phyloP scores from a whole-genome alignment of 108 stramenopile genomes.

The Skeletonema grethae region DNA sequence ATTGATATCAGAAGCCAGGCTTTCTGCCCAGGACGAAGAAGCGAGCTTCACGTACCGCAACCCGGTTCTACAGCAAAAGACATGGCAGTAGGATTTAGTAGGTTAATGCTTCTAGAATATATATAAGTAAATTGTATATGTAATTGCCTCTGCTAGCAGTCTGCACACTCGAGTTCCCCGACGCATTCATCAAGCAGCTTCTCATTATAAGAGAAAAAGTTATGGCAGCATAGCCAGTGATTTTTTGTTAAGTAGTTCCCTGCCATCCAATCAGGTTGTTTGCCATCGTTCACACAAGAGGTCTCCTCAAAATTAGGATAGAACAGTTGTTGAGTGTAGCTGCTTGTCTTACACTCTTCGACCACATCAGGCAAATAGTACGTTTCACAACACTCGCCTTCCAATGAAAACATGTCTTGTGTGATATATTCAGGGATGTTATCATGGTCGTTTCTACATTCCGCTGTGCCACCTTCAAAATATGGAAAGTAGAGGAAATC shows the following conservation, averaged over 20 bases:
- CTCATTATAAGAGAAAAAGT: slow-evolving; percentile 13
- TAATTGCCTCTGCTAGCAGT: not conserved
- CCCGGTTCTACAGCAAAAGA: slow-evolving; percentile 36
- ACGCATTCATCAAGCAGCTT: not conserved
- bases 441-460: not conserved
- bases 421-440: not conserved
- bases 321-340: slow-evolving; percentile 5
- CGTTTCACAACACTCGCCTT: not conserved
- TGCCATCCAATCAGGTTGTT: slow-evolving; percentile 21
- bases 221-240: slow-evolving; percentile 17
- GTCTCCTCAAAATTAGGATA: slow-evolving; percentile 21
- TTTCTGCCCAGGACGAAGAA: slow-evolving; percentile 22
- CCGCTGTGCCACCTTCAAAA: not conserved
- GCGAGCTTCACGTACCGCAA: slow-evolving; percentile 48
- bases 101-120: not conserved
- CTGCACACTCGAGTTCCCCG: not conserved
- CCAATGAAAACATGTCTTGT: not conserved
- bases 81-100: slow-evolving; percentile 11
- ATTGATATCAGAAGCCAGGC: slow-evolving; percentile 17
- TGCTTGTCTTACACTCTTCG: not conserved
- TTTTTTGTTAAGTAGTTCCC: slow-evolving; percentile 16
- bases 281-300: slow-evolving; percentile 30
- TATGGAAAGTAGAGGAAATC: not conserved
- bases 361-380: not conserved
- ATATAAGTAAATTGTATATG: not conserved